These are phyloP conservation scores for Suhomyces coccinellae DNA, from an alignment of 1,139 yeast species.

Conservation along the genomic window DNA sequence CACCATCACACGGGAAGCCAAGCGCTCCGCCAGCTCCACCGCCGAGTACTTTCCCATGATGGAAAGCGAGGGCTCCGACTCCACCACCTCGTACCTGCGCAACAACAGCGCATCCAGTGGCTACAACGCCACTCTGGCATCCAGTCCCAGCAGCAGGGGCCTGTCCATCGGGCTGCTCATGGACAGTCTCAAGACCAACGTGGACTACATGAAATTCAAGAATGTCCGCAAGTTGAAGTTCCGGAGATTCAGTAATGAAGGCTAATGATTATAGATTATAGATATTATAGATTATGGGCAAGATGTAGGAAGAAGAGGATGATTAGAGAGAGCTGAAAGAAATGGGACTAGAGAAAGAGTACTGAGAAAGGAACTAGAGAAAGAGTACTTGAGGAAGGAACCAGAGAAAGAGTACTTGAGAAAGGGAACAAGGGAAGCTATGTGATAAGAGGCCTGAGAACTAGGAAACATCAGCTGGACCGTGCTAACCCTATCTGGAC, in stretches of 20 bases:
- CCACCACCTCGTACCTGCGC: constrained; percentile 9
- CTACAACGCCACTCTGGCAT: constrained; percentile 6
- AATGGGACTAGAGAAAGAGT: too few relatives aligned
- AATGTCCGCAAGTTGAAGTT: constrained; percentile 22
- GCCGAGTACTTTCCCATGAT: constrained; percentile 4
- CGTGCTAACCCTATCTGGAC: too few relatives aligned
- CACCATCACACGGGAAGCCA: constrained; percentile 4
- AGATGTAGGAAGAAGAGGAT: background rate
- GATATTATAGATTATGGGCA: background rate
- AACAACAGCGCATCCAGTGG: constrained; percentile 12
- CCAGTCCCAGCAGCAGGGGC: constrained; percentile 19
- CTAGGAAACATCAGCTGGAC: too few relatives aligned
- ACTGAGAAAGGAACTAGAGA: too few relatives aligned
- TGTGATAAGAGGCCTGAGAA: too few relatives aligned
- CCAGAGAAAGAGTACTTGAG: too few relatives aligned
- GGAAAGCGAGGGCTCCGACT: constrained; percentile 6
- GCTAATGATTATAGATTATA: constrained; percentile 7
- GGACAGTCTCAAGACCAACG: constrained; percentile 23
- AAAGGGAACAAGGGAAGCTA: too few relatives aligned
- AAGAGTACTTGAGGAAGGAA: too few relatives aligned
- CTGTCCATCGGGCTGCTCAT: constrained; percentile 25
- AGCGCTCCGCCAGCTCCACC: constrained; percentile 4
- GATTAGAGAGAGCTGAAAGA: too few relatives aligned
- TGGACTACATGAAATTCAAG: constrained; percentile 22
- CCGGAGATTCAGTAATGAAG: constrained; percentile 22